A percentile compares a stretch with the other conserved stretches of the same genome.
Evolutionary conservation across 306 rosid species (phyloP).

Genomic region (Malus asiatica): DNA sequence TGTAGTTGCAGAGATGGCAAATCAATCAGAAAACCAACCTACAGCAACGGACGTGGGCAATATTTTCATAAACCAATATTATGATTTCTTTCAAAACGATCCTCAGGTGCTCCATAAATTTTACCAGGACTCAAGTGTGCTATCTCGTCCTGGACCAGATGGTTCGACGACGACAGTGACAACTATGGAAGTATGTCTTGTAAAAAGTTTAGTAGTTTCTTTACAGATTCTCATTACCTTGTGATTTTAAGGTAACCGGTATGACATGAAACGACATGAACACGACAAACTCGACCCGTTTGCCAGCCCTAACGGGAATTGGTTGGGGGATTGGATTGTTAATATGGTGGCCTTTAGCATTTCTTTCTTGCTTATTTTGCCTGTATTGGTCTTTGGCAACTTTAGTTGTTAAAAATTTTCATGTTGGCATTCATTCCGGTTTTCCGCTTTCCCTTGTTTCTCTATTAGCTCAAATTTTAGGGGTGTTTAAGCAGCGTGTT

Average conservation of each 20-base stretch:
- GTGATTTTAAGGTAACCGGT: no score
- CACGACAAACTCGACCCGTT: no score
- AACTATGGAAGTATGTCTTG: slow-evolving; percentile 34
- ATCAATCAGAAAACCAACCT: slow-evolving; percentile 23
- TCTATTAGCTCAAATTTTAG: background rate
- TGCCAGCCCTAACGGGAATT: background rate
- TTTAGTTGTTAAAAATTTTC: background rate
- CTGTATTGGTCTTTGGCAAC: background rate
- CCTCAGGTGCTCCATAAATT: slow-evolving; percentile 40
- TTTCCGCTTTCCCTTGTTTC: background rate
- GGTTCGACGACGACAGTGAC: slow-evolving; percentile 36
- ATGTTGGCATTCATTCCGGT: background rate
- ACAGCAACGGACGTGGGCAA: slow-evolving; percentile 46
- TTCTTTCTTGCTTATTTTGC: background rate
- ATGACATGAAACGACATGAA: no score
- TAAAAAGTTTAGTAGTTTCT: background rate
- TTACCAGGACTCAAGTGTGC: slow-evolving; percentile 39
- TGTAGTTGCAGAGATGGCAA: slow-evolving; percentile 44
- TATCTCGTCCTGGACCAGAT: slow-evolving; percentile 50
- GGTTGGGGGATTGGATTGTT: background rate
- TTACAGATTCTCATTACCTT: background rate
- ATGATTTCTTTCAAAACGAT: slow-evolving; percentile 18
- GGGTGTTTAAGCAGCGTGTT: background rate
- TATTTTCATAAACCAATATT: slow-evolving; percentile 53
- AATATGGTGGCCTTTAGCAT: background rate